Conservation (phyloP, 345 rosid species). For the Durio zibethinus region DNA sequence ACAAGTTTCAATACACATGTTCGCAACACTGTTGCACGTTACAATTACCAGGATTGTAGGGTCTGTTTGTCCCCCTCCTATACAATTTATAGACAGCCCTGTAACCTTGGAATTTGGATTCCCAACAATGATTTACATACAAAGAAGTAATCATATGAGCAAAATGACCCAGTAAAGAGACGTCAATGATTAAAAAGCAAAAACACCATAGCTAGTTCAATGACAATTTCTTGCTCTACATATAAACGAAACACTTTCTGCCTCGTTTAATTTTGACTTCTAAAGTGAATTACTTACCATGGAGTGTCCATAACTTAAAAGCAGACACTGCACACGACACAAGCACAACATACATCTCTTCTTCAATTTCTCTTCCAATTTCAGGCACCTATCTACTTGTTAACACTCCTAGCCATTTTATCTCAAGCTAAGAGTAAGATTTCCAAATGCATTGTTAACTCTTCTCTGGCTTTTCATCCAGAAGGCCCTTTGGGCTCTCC, state of each 20-base stretch:
- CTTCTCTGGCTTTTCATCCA: constrained; percentile 39
- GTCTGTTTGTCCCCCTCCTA: constrained; percentile 14
- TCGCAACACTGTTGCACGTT: background rate
- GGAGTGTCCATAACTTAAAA: constrained; percentile 47
- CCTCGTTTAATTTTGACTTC: constrained; percentile 22
- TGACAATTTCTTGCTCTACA: constrained; percentile 32
- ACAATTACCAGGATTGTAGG: background rate
- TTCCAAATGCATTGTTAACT: constrained; percentile 28
- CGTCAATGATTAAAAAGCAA: background rate
- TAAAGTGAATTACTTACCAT: constrained; percentile 9
- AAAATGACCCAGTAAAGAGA: background rate
- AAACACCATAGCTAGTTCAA: constrained; percentile 23
- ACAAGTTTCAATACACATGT: background rate
- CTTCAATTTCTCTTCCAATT: constrained; percentile 38
- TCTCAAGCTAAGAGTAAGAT: constrained; percentile 21
- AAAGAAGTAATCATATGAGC: constrained; percentile 22
- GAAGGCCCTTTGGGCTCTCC: constrained; percentile 46
- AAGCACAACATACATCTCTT: constrained; percentile 25
- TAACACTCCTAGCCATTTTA: constrained; percentile 39
- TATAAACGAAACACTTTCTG: constrained; percentile 40
- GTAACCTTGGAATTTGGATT: background rate
- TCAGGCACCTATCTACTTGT: constrained; percentile 39
- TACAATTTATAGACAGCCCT: constrained; percentile 34
- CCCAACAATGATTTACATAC: constrained; percentile 11
- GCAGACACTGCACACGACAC: constrained; percentile 43